Evolutionary conservation across 2,329 filamentous ascomycete genomes (phyloP).

Genomic region (Fusarium pseudoanthophilum): DNA sequence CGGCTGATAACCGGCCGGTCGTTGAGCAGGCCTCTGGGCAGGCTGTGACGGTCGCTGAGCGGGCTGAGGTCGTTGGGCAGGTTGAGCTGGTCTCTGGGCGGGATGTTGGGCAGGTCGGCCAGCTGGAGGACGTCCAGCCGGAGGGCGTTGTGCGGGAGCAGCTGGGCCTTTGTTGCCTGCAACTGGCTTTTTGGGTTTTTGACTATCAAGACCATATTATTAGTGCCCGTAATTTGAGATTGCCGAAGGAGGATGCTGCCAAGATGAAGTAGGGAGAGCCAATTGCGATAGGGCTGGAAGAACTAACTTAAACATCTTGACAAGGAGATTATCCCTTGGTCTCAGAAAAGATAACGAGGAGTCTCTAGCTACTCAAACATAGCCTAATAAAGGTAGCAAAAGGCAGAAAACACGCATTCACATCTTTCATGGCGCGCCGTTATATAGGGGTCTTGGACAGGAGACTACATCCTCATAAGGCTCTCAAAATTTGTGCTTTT

Average conservation of each 20-base stretch:
- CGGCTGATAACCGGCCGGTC: neutral
- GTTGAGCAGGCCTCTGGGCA: neutral
- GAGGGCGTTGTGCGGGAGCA: neutral
- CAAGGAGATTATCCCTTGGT: rapidly evolving
- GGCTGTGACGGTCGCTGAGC: neutral
- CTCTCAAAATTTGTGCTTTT: neutral
- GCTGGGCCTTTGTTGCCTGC: neutral
- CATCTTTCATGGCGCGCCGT: neutral
- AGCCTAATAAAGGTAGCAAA: rapidly evolving
- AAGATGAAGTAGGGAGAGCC: neutral
- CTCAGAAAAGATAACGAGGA: rapidly evolving
- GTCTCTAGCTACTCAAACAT: rapidly evolving
- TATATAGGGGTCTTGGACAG: neutral
- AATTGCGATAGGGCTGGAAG: neutral
- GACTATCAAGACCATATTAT: neutral
- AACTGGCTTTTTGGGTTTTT: neutral
- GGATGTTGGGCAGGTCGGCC: neutral
- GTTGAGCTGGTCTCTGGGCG: neutral
- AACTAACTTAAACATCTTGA: constrained; percentile 10
- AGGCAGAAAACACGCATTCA: rapidly evolving
- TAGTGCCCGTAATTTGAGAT: neutral
- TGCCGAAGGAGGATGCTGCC: neutral
- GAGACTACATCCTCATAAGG: neutral
- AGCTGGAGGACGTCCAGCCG: neutral
- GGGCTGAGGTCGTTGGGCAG: neutral